Evolutionary conservation across 805 yeast genomes (phyloP).

Genomic region (Starmerella riodocensis): DNA sequence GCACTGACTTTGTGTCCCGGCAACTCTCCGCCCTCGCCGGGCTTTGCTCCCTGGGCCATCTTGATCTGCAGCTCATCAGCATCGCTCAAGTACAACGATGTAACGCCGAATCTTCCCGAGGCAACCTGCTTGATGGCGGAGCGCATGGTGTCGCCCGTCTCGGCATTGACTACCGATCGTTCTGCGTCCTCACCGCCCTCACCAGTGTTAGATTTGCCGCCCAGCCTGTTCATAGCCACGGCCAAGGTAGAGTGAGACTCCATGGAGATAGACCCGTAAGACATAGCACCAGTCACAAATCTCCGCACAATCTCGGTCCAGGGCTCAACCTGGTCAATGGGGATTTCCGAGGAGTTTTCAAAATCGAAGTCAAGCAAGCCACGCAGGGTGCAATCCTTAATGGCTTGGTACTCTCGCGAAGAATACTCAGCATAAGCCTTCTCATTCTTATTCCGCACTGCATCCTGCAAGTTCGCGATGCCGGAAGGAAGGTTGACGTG

Average conservation of each 20-base stretch:
- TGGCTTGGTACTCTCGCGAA: constrained; percentile 81
- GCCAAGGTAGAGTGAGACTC: constrained; percentile 97
- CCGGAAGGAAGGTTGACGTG: constrained; percentile 93
- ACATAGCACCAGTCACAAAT: constrained; percentile 99
- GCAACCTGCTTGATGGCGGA: constrained; percentile 98
- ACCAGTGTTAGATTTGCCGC: constrained; percentile 96
- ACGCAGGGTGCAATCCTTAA: constrained; percentile 82
- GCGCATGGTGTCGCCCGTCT: constrained; percentile 94
- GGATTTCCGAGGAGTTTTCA: constrained; percentile 57
- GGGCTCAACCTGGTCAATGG: constrained; percentile 96
- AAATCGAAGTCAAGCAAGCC: constrained; percentile 87
- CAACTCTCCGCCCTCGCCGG: constrained; percentile 99
- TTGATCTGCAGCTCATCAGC: constrained; percentile 96
- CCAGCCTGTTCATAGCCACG: constrained; percentile 94
- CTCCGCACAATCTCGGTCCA: constrained; percentile 98
- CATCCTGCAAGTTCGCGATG: constrained; percentile 89
- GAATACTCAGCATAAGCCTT: constrained; percentile 82
- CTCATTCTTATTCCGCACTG: constrained; percentile 94
- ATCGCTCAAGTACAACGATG: constrained; percentile 84
- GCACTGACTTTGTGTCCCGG: constrained; percentile 87
- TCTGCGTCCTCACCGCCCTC: constrained; percentile 99
- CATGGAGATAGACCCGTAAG: constrained; percentile 96
- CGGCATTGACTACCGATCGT: constrained; percentile 54
- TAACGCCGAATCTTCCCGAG: constrained; percentile 95
- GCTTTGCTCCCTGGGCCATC: constrained; percentile 99